Base-by-base conservation (phyloP, 2,329 filamentous ascomycete genomes). In the Immersiporthe knoxdaviesiana region DNA sequence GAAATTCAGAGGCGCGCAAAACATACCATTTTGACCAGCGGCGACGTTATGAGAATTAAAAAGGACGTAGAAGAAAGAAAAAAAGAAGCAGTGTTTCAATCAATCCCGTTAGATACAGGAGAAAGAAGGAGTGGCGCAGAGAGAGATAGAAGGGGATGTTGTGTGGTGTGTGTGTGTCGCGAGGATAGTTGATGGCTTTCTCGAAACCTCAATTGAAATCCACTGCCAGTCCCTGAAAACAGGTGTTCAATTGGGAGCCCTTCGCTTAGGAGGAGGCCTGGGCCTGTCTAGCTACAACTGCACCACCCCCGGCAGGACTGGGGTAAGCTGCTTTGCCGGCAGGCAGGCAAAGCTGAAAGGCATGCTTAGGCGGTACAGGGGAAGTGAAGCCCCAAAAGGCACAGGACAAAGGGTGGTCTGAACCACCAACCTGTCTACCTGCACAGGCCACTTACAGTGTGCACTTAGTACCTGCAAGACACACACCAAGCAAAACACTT, bases 161-260 rank as follows among this genome's bases (percentile, higher is more conserved):
- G 30, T 11, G 35, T 6, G 41, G 37, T 24, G 18, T 16, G 32
- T 21, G 59, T 61, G 59, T 61, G 59, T 61, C 37, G 59, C n/a
- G 32, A 27, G 30, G 16, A 14, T 62, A n/a, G n/a, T 14, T 27
- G 59, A 21, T 14, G 37, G 39, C n/a, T 27, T 8, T 39, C 14
- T 47, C n/a, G 3, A 27, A 16, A 21, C 18, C 61, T 47, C 61
- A 50, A 63, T 63, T 47, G 61, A 63, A 35, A 21, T 62, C 39
- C n/a, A 63, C 18, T 12, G 30, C 4, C 59, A 41, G 39, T 44
- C 61, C 27, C 61, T 63, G 61, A 63, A 47, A 63, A 63, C 61
- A 63, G 61, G 61, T 63, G 61, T 68, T 56, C 58, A 65, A 63
- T 56, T 68, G 66, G 56, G 27, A 35, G 35, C 18, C 16, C 56